These are phyloP conservation scores for Fusarium haematococcum DNA, from an alignment of 2,329 filamentous ascomycete genomes.

Conservation along the genomic window DNA sequence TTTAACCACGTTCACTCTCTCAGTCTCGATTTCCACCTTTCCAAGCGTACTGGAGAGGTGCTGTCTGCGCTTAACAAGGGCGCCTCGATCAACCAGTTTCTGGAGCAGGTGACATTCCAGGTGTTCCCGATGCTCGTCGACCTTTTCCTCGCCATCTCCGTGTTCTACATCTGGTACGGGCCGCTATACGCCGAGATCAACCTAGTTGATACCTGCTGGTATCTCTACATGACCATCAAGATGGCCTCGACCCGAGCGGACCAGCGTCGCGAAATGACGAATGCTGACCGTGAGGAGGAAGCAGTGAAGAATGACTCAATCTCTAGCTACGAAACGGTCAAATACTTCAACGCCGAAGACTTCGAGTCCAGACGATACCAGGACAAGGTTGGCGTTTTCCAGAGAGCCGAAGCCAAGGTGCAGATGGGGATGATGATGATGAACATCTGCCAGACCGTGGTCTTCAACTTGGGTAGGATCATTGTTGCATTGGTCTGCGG, in stretches of 20 bases:
- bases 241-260: constrained; percentile 95
- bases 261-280: constrained; percentile 92
- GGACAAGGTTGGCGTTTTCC: constrained; percentile 76
- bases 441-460: constrained; percentile 83
- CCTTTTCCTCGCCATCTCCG: constrained; percentile 82
- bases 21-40: constrained; percentile 95
- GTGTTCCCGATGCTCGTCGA: constrained; percentile 96
- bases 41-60: constrained; percentile 96
- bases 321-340: constrained; percentile 96
- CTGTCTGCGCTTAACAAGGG: constrained; percentile 96
- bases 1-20: constrained; percentile 98
- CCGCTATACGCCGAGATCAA: constrained; percentile 92
- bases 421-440: constrained; percentile 81
- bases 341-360: constrained; percentile 87
- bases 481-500: constrained; percentile 79
- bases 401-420: constrained; percentile 80
- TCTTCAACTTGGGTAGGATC: constrained; percentile 82
- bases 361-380: constrained; percentile 83
- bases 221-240: constrained; percentile 95
- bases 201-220: constrained; percentile 91
- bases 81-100: constrained; percentile 93
- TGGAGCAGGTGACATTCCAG: constrained; percentile 96
- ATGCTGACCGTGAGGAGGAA: constrained; percentile 93
- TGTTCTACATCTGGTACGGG: constrained; percentile 72
- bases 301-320: constrained; percentile 99